Evolutionary conservation across 371 early-diverging fungal genomes (phyloP).

Genomic region (Lichtheimia ornata): DNA sequence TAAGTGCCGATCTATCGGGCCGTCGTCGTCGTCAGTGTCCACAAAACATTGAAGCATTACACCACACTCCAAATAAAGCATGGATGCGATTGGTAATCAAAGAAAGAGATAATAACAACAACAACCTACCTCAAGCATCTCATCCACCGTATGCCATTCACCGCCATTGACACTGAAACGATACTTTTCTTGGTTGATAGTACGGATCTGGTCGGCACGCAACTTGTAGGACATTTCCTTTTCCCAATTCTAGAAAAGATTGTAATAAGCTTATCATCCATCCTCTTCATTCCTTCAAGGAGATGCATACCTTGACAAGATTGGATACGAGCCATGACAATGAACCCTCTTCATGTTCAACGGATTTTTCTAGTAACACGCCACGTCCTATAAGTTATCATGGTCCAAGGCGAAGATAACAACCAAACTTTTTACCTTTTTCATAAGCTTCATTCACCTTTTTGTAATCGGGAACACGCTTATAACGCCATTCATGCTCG

Average conservation of each 20-base stretch:
- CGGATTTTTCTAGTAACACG: conserved; percentile 30
- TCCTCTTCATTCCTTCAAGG: neutral
- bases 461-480: conserved; percentile 49
- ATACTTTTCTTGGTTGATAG: conserved; percentile 46
- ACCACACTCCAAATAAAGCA: conserved; percentile 1
- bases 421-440: conserved; percentile 24
- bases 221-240: conserved; percentile 58
- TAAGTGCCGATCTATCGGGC: conserved; percentile 49
- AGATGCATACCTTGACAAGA: conserved; percentile 42
- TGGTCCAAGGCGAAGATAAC: neutral
- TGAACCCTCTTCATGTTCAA: conserved; percentile 44
- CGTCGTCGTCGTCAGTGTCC: neutral
- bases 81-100: neutral
- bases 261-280: neutral
- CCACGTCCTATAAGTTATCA: neutral
- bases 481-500: conserved; percentile 52
- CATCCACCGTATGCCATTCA: conserved; percentile 40
- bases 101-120: too few species aligned
- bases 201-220: conserved; percentile 50
- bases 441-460: conserved; percentile 51
- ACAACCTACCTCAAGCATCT: conserved; percentile 47
- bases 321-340: conserved; percentile 51
- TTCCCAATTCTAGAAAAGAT: conserved; percentile 49
- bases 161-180: conserved; percentile 51
- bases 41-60: neutral